A percentile compares a stretch with the other conserved stretches of the same genome.
These are phyloP conservation scores for Pestalotiopsis sp. DNA, from an alignment of 2,329 filamentous ascomycete genomes.

Conservation along the genomic window DNA sequence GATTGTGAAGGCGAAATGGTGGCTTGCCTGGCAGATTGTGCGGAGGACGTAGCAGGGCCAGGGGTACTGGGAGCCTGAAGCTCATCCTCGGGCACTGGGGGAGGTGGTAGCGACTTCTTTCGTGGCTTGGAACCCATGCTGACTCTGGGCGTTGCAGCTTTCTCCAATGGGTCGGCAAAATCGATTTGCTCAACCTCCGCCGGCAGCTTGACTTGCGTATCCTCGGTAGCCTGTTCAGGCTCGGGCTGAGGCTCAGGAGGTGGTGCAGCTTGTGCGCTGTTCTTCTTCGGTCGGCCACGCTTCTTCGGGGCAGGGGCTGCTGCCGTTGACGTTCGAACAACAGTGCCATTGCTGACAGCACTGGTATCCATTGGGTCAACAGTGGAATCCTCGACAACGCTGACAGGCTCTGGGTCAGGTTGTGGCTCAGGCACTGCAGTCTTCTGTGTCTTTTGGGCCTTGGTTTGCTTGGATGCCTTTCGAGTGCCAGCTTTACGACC, in stretches of 20 bases:
- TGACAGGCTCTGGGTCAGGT: conserved; percentile 28
- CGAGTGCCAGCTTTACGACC: conserved; percentile 51
- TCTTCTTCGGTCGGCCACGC: conserved; percentile 36
- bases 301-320: conserved; percentile 30
- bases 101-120: conserved; percentile 30
- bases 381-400: conserved; percentile 13
- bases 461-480: conserved; percentile 56
- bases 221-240: conserved; percentile 25
- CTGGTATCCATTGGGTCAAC: conserved; percentile 34
- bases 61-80: conserved; percentile 45
- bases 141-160: conserved; percentile 19
- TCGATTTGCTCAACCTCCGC: conserved; percentile 21
- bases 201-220: conserved; percentile 19
- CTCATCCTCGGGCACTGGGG: conserved; percentile 26
- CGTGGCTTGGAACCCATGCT: conserved; percentile 16
- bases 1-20: conserved; percentile 66
- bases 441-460: conserved; percentile 45
- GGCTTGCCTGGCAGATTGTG: conserved; percentile 53
- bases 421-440: conserved; percentile 27
- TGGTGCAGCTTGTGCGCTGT: conserved; percentile 21
- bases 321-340: conserved; percentile 36
- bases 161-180: conserved; percentile 27
- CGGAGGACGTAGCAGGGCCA: conserved; percentile 42
- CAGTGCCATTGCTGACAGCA: conserved; percentile 43
- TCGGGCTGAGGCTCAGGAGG: background rate